These are phyloP conservation scores for Isabelozyma rhagii DNA, from an alignment of 805 yeast genomes.

Conservation along the genomic window DNA sequence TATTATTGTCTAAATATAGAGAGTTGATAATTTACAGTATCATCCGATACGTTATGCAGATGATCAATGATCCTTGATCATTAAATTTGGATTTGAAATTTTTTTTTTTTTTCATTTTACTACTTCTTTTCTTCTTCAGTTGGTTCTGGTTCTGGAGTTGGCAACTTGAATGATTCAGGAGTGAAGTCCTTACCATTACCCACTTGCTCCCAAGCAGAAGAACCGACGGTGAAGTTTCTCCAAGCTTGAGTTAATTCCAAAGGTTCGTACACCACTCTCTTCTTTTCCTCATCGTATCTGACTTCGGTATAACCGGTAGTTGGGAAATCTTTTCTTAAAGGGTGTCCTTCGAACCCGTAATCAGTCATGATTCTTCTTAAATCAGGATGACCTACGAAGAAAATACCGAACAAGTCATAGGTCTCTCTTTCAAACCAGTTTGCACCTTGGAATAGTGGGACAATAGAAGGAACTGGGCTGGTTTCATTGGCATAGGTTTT, in stretches of 20 bases:
- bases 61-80: background rate
- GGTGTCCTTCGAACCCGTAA: slow-evolving; percentile 91
- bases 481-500: slow-evolving; percentile 86
- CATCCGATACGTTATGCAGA: background rate
- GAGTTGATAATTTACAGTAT: background rate
- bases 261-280: slow-evolving; percentile 86
- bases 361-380: slow-evolving; percentile 87
- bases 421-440: slow-evolving; percentile 92
- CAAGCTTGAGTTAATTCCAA: slow-evolving; percentile 89
- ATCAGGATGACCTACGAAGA: slow-evolving; percentile 88
- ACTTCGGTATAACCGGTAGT: slow-evolving; percentile 90
- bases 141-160: slow-evolving; percentile 77
- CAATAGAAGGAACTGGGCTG: slow-evolving; percentile 74
- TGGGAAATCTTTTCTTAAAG: slow-evolving; percentile 89
- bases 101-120: slow-evolving; percentile 7
- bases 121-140: slow-evolving; percentile 35
- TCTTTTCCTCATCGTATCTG: slow-evolving; percentile 86
- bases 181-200: slow-evolving; percentile 82
- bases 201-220: slow-evolving; percentile 89
- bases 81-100: background rate
- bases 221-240: slow-evolving; percentile 85
- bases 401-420: slow-evolving; percentile 82
- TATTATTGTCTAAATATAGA: background rate
- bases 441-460: slow-evolving; percentile 72
- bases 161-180: slow-evolving; percentile 78